phyloP scores from a whole-genome alignment of 169 alveolate species.

The Besnoitia besnoiti region DNA sequence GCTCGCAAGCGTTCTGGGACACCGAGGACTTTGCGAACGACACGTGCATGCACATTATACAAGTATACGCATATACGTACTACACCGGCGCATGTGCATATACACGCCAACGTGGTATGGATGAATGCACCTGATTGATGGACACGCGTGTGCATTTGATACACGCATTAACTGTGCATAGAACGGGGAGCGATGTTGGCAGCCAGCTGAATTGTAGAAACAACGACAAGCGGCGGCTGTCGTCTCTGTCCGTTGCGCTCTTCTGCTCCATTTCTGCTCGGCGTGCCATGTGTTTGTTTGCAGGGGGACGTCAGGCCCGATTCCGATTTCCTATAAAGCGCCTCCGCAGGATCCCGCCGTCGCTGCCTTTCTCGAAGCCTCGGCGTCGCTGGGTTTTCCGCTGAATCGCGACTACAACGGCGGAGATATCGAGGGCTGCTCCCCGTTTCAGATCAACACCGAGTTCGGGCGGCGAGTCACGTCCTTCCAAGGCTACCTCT shows the following conservation, averaged over 20 bases:
- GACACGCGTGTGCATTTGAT: no score
- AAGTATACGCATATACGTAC: no score
- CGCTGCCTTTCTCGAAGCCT: neutral
- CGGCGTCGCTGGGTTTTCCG: neutral
- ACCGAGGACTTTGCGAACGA: no score
- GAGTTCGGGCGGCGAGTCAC: slow-evolving; percentile 7
- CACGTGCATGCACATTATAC: no score
- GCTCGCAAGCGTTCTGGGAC: no score
- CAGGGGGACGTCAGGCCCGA: neutral
- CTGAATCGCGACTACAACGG: neutral
- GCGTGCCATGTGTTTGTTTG: neutral
- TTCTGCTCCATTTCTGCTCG: neutral
- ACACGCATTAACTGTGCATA: no score
- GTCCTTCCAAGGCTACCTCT: neutral
- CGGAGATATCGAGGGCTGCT: neutral
- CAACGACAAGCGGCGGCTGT: no score
- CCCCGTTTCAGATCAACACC: neutral
- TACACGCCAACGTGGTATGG: no score
- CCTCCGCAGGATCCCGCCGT: neutral
- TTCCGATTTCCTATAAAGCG: neutral
- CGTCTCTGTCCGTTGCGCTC: neutral
- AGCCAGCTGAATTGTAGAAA: no score
- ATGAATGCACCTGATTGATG: no score
- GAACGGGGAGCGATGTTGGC: no score
- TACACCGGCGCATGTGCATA: no score